A percentile compares a stretch with the other conserved stretches of the same genome.
These are phyloP conservation scores for Camelina sativa DNA, from an alignment of 345 rosid species.

Conservation along the genomic window DNA sequence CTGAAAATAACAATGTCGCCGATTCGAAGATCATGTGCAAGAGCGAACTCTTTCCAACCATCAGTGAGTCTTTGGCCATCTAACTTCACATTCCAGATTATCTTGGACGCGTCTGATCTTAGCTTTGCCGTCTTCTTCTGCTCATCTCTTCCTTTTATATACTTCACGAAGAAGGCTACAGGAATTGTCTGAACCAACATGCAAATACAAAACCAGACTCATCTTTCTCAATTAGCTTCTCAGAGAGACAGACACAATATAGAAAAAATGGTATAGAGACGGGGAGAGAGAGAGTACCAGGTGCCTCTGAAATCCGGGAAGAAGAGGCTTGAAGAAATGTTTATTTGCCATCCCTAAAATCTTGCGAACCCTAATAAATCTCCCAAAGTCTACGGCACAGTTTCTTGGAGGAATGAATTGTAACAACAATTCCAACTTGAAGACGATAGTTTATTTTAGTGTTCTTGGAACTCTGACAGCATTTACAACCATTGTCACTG, in stretches of 20 bases:
- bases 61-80: conserved; percentile 33
- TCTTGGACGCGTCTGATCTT: conserved; percentile 9
- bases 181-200: conserved; percentile 32
- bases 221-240: background rate
- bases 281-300: conserved; percentile 9
- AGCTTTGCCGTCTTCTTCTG: background rate
- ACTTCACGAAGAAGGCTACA: conserved; percentile 7
- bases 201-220: conserved; percentile 4
- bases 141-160: background rate
- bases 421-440: background rate
- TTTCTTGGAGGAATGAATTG: background rate
- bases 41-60: conserved; percentile 37
- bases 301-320: conserved; percentile 25
- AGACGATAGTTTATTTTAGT: background rate
- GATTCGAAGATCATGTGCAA: conserved; percentile 28
- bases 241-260: background rate
- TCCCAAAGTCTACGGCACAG: background rate
- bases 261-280: background rate
- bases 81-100: conserved; percentile 26
- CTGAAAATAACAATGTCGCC: conserved; percentile 35
- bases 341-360: background rate
- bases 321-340: conserved; percentile 39
- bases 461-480: background rate
- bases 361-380: background rate
- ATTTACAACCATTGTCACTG: background rate